Percentiles rank a stretch among this genome's conserved stretches.
phyloP scores from a whole-genome alignment of 257 asterid species.

The Nicotiana knightiana region DNA sequence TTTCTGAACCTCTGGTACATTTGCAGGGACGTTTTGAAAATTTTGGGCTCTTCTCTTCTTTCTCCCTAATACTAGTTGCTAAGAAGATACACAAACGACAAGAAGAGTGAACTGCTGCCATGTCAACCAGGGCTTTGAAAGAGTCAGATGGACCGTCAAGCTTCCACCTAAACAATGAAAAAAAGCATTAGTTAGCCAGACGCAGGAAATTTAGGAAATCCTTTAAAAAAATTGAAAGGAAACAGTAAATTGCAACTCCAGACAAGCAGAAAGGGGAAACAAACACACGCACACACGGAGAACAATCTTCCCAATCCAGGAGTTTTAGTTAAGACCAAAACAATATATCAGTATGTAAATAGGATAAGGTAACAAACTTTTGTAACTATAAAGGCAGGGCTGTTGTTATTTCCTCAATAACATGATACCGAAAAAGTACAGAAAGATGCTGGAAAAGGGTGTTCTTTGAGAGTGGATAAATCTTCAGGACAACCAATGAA shows the following conservation, averaged over 20 bases:
- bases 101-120: conserved; percentile 99
- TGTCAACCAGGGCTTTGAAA: conserved; percentile 92
- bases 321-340: not conserved
- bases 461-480: not conserved
- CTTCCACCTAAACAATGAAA: conserved; percentile 64
- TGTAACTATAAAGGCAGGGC: not conserved
- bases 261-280: not conserved
- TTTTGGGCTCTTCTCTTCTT: conserved; percentile 48
- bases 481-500: not conserved
- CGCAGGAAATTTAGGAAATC: not conserved
- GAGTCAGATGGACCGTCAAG: conserved; percentile 91
- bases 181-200: not conserved
- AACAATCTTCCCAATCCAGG: not conserved
- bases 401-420: not conserved
- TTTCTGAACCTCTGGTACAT: conserved; percentile 51
- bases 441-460: not conserved
- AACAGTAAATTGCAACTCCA: not conserved
- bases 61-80: conserved; percentile 66
- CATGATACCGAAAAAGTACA: not conserved
- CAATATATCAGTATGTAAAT: not conserved
- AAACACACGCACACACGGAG: not conserved
- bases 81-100: conserved; percentile 89
- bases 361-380: not conserved
- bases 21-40: conserved; percentile 86
- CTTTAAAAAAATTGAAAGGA: not conserved